Evolutionary conservation across 2,329 filamentous ascomycete genomes (phyloP).

Genomic region (Botrytis byssoidea): DNA sequence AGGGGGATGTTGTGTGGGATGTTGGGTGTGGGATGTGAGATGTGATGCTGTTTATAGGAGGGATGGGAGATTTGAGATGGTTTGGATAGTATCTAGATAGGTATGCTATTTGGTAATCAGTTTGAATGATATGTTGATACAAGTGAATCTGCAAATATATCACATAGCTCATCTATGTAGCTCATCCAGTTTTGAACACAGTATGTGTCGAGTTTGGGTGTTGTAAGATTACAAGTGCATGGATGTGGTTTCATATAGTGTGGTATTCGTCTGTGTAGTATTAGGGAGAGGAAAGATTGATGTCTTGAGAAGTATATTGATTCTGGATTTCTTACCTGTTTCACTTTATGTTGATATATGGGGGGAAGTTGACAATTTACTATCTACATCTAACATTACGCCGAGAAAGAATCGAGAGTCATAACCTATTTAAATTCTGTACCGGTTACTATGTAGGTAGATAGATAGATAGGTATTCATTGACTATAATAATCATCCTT

Average conservation of each 20-base stretch:
- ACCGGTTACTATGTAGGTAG: accelerated
- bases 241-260: background rate
- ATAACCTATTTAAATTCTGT: too few species aligned
- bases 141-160: background rate
- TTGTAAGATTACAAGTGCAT: background rate
- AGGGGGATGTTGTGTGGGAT: too few species aligned
- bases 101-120: background rate
- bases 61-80: background rate
- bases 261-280: background rate
- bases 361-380: too few species aligned
- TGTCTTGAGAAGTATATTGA: background rate
- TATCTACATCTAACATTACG: too few species aligned
- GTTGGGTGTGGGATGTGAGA: background rate
- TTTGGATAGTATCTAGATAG: background rate
- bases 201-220: background rate
- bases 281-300: background rate
- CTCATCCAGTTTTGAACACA: background rate
- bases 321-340: too few species aligned
- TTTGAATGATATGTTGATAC: background rate
- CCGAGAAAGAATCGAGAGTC: too few species aligned
- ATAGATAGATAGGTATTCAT: too few species aligned
- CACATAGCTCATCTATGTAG: too few species aligned
- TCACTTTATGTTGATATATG: too few species aligned
- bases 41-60: background rate
- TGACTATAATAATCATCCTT: too few species aligned